phyloP scores from a whole-genome alignment of 139 green algal genomes.

The Chlorella sp. region DNA sequence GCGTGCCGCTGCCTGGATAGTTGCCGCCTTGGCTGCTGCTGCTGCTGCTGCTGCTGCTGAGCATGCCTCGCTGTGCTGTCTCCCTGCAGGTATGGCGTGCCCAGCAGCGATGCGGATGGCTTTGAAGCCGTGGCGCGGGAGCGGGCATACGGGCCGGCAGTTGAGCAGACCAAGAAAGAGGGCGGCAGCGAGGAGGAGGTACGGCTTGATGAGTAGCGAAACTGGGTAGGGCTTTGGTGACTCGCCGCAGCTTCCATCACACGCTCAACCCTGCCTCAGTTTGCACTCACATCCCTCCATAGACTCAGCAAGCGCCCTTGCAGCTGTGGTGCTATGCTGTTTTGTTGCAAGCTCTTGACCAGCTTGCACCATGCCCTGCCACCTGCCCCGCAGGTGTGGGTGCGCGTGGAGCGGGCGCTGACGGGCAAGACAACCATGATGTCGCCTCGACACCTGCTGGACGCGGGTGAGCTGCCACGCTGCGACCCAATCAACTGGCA shows the following conservation, averaged over 20 bases:
- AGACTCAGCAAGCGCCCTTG: no score
- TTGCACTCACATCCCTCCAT: no score
- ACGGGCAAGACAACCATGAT: constrained; percentile 80
- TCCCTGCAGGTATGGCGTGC: constrained; percentile 57
- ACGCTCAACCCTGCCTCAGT: no score
- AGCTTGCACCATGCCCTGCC: background rate
- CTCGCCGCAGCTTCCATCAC: no score
- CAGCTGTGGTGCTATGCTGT: no score
- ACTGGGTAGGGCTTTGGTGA: no score
- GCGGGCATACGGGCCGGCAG: background rate
- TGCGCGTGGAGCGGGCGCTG: constrained; percentile 38
- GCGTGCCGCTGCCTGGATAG: no score
- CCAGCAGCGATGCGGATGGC: constrained; percentile 57
- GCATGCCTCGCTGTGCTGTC: background rate
- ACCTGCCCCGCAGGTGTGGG: background rate
- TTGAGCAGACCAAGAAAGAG: background rate
- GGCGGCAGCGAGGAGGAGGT: background rate
- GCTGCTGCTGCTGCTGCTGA: no score
- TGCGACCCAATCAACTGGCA: background rate
- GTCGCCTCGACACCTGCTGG: constrained; percentile 58
- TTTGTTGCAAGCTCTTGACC: no score
- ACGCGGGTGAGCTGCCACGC: constrained; percentile 45
- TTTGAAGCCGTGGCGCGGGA: constrained; percentile 69
- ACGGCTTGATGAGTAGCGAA: no score
- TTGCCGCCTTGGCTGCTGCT: no score